Evolutionary conservation across 768 basidiomycete genomes (phyloP).

Genomic region (Boletus fagicola): DNA sequence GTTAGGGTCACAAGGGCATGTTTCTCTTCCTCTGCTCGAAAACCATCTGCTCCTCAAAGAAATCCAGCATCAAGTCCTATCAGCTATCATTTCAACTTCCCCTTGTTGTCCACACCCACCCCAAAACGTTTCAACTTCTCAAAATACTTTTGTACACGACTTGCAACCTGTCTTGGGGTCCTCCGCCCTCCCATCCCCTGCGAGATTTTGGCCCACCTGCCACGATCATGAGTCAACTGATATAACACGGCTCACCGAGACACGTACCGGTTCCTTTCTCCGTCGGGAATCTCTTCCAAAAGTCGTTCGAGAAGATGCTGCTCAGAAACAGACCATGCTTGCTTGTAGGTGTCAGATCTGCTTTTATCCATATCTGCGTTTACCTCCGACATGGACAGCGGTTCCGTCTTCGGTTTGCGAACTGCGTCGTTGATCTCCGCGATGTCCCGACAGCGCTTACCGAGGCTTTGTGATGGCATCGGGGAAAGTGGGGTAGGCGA

Average conservation of each 20-base stretch:
- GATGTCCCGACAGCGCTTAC: constrained; percentile 30
- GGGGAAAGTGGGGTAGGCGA: constrained; percentile 9
- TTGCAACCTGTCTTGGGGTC: constrained; percentile 83
- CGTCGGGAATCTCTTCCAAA: constrained; percentile 72
- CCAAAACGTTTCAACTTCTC: constrained; percentile 80
- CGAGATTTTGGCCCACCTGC: constrained; percentile 80
- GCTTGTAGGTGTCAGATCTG: constrained; percentile 70
- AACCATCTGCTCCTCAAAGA: neutral
- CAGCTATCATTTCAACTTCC: constrained; percentile 21
- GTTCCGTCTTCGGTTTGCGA: constrained; percentile 18
- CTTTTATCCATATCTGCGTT: constrained; percentile 26
- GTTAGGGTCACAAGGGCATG: constrained; percentile 20
- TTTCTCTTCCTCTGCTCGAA: neutral
- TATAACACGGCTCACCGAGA: neutral
- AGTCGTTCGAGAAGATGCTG: constrained; percentile 75
- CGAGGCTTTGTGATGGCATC: constrained; percentile 18
- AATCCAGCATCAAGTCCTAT: neutral
- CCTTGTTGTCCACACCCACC: constrained; percentile 39
- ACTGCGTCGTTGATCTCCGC: constrained; percentile 16
- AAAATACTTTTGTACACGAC: constrained; percentile 85
- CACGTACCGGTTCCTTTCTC: constrained; percentile 68
- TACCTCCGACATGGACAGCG: constrained; percentile 13
- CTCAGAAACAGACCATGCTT: constrained; percentile 72
- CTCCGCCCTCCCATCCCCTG: constrained; percentile 74
- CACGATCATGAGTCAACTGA: constrained; percentile 8